Evolutionary conservation across 805 yeast genomes (phyloP).

Genomic region (Candida railenensis): DNA sequence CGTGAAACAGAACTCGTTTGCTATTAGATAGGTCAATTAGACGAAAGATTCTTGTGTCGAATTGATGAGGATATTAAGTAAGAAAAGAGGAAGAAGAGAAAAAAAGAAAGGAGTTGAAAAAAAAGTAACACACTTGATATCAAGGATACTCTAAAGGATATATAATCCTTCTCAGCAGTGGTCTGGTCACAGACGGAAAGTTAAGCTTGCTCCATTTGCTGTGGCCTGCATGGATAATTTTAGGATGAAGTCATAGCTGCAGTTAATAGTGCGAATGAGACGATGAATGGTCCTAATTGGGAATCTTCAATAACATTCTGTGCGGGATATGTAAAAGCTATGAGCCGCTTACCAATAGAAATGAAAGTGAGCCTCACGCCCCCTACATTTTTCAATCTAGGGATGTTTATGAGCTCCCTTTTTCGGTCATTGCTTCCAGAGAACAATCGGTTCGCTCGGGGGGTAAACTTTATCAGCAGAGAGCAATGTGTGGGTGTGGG

Average conservation of each 20-base stretch:
- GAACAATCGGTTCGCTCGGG: background rate
- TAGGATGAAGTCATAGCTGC: slow-evolving; percentile 1
- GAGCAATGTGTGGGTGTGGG: background rate
- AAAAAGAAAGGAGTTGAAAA: background rate
- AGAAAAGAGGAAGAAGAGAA: background rate
- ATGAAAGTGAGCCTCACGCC: background rate
- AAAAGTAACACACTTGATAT: background rate
- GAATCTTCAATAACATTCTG: background rate
- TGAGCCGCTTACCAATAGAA: background rate
- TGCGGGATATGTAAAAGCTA: background rate
- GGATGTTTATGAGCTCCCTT: background rate
- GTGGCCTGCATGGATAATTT: background rate
- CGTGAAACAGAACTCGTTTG: too few relatives aligned
- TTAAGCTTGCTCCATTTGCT: background rate
- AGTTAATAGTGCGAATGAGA: background rate
- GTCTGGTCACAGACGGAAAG: background rate
- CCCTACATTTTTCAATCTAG: background rate
- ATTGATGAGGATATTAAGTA: background rate
- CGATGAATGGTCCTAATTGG: slow-evolving; percentile 1
- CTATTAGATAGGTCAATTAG: too few relatives aligned
- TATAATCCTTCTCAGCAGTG: background rate
- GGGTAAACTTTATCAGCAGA: background rate
- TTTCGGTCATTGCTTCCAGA: background rate
- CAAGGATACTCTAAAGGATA: background rate
- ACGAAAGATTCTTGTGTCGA: too few relatives aligned